These are phyloP conservation scores for Syncephalastrum racemosum DNA, from an alignment of 371 early-diverging fungal genomes.

Conservation along the genomic window DNA sequence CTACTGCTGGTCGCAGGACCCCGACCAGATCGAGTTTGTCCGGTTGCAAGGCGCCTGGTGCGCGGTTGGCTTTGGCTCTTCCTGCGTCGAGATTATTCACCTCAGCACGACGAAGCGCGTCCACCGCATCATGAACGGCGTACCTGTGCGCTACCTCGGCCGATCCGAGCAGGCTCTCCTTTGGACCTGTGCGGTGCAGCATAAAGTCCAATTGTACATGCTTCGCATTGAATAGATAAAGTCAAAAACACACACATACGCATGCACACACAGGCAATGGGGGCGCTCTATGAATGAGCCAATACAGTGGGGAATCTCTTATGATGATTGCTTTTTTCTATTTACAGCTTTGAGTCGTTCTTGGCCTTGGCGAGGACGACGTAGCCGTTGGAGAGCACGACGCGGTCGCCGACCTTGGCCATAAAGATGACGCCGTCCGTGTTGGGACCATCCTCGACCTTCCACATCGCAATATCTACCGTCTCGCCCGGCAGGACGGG, in stretches of 20 bases:
- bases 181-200: conserved; percentile 14
- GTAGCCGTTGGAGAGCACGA: conserved; percentile 35
- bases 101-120: conserved; percentile 25
- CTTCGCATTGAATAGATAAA: background rate
- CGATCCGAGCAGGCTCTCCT: conserved; percentile 25
- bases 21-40: conserved; percentile 41
- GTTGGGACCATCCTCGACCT: conserved; percentile 41
- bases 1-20: conserved; percentile 38
- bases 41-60: conserved; percentile 30
- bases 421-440: conserved; percentile 30
- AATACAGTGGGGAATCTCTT: no score
- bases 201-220: conserved; percentile 12
- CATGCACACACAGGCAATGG: no score
- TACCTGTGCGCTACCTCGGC: conserved; percentile 36
- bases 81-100: conserved; percentile 35
- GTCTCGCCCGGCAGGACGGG: conserved; percentile 79
- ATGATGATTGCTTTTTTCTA: background rate
- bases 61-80: conserved; percentile 37
- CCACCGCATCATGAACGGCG: conserved; percentile 39
- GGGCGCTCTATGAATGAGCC: no score
- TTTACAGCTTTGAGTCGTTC: conserved; percentile 39
- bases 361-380: conserved; percentile 26
- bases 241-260: no score
- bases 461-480: conserved; percentile 71
- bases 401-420: conserved; percentile 35